phyloP scores from a whole-genome alignment of 108 stramenopile genomes.

The Seminavis robusta region DNA sequence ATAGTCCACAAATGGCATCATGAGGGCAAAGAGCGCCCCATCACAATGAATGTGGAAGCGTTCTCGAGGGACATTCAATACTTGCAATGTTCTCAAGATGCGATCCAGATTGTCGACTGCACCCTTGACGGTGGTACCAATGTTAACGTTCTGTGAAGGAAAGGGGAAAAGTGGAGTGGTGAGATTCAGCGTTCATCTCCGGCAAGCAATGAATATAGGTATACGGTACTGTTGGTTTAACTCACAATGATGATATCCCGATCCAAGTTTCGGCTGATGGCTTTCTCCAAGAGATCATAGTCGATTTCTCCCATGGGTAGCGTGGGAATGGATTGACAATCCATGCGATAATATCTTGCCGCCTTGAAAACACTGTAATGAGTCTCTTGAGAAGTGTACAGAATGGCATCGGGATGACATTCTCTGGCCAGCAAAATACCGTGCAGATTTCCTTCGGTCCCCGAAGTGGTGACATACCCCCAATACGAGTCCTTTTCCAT shows the following conservation, averaged over 20 bases:
- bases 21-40: constrained; percentile 86
- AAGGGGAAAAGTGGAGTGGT: no score
- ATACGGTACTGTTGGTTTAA: no score
- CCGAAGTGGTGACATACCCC: constrained; percentile 90
- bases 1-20: constrained; percentile 86
- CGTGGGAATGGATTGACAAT: constrained; percentile 76
- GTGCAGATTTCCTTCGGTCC: constrained; percentile 87
- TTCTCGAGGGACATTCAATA: constrained; percentile 72
- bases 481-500: constrained; percentile 64
- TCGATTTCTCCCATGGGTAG: constrained; percentile 89
- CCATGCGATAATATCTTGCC: constrained; percentile 86
- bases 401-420: constrained; percentile 82
- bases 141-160: constrained; percentile 92
- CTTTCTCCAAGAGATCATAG: constrained; percentile 62
- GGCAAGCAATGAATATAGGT: no score
- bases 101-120: constrained; percentile 89
- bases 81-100: constrained; percentile 68
- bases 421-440: constrained; percentile 82
- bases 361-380: constrained; percentile 89
- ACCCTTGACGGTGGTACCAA: constrained; percentile 90
- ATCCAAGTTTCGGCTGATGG: constrained; percentile 69
- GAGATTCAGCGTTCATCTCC: no score
- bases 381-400: constrained; percentile 74
- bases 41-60: constrained; percentile 86
- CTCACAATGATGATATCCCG: constrained; percentile 76